phyloP scores from a whole-genome alignment of 805 yeast species.

The Wickerhamiella azyma region DNA sequence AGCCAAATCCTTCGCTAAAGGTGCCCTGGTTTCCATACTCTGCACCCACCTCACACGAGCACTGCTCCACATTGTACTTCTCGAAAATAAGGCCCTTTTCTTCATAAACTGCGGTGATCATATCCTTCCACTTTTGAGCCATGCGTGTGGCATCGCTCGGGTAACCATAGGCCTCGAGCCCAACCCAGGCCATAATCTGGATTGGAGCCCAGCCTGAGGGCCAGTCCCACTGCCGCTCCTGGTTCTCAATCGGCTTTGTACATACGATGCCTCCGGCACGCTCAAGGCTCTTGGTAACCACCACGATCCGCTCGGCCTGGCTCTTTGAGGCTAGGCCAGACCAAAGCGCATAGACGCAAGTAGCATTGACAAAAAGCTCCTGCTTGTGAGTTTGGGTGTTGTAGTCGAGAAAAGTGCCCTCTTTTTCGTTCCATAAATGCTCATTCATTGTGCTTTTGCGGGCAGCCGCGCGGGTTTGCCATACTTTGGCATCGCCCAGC shows the following conservation, averaged over 20 bases:
- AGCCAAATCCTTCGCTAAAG: constrained; percentile 93
- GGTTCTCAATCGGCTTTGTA: constrained; percentile 73
- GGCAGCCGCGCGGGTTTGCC: constrained; percentile 44
- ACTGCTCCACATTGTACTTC: constrained; percentile 78
- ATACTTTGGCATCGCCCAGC: constrained; percentile 37
- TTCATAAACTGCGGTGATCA: constrained; percentile 70
- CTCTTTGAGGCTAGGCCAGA: constrained; percentile 50
- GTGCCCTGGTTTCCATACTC: constrained; percentile 98
- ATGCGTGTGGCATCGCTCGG: constrained; percentile 50
- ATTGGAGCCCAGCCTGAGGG: constrained; percentile 99
- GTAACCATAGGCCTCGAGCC: constrained; percentile 60
- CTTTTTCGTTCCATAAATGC: constrained; percentile 72
- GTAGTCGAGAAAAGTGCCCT: constrained; percentile 73
- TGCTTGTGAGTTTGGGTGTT: constrained; percentile 44
- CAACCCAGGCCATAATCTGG: constrained; percentile 88
- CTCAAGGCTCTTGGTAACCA: constrained; percentile 58
- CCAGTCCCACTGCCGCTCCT: constrained; percentile 82
- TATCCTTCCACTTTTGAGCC: constrained; percentile 74
- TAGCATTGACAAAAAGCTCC: constrained; percentile 67
- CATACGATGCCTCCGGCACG: constrained; percentile 80
- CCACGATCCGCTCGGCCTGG: constrained; percentile 55
- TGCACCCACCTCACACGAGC: constrained; percentile 77
- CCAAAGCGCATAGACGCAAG: constrained; percentile 90
- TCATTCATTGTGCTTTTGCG: constrained; percentile 46
- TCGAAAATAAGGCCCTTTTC: constrained; percentile 92